phyloP scores from a whole-genome alignment of 1,139 yeast genomes.

The Blastobotrys capitulatus region DNA sequence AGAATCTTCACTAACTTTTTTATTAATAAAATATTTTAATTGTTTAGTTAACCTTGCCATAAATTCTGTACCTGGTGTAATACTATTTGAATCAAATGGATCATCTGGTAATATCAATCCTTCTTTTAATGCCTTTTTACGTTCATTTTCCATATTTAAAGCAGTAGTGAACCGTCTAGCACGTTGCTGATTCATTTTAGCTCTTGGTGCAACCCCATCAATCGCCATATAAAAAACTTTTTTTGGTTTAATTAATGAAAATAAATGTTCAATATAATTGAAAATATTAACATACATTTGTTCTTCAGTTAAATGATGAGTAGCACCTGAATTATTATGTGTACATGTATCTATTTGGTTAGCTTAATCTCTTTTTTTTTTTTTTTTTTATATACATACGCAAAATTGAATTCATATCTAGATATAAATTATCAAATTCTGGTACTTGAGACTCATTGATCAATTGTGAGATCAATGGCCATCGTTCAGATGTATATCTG shows the following conservation, averaged over 20 bases:
- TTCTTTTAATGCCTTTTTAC: conserved; percentile 41
- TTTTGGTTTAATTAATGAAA: conserved; percentile 80
- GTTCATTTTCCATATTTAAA: conserved; percentile 66
- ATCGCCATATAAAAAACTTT: conserved; percentile 93
- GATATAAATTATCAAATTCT: conserved; percentile 89
- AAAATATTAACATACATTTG: conserved; percentile 92
- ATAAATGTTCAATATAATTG: conserved; percentile 89
- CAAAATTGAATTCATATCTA: conserved; percentile 96
- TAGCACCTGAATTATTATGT: conserved; percentile 53
- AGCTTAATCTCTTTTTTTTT: not conserved
- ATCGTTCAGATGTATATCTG: conserved; percentile 95
- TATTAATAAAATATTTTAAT: conserved; percentile 83
- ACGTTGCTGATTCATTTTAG: conserved; percentile 98
- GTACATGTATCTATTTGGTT: conserved; percentile 40
- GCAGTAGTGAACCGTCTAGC: conserved; percentile 96
- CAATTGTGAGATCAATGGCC: conserved; percentile 92
- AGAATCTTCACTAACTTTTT: conserved; percentile 78
- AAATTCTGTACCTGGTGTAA: conserved; percentile 98
- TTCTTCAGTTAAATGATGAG: conserved; percentile 61
- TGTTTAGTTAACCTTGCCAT: conserved; percentile 86
- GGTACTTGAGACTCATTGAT: conserved; percentile 83
- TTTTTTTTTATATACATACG: conserved; percentile 33
- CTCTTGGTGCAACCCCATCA: conserved; percentile 99
- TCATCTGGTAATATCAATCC: conserved; percentile 56
- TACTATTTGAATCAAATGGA: conserved; percentile 78